Conservation (phyloP, 1,284 basidiomycete species). For the Ceratobasidium sp. region DNA sequence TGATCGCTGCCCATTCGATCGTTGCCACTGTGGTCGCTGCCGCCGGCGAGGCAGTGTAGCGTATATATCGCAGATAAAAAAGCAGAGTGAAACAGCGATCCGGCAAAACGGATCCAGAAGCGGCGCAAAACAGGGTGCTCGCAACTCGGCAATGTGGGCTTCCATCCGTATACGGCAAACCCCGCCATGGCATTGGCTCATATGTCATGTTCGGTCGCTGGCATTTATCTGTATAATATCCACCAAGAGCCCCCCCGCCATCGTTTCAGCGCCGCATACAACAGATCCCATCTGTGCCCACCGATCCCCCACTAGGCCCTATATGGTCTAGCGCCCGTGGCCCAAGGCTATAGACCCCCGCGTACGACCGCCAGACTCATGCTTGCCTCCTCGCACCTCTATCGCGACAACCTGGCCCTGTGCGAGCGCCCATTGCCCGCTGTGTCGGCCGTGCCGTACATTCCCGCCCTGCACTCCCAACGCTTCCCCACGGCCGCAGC, state of each 20-base stretch:
- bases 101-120: conserved; percentile 28
- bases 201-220: conserved; percentile 1
- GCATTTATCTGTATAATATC: conserved; percentile 1
- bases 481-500: background rate
- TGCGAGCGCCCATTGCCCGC: conserved; percentile 21
- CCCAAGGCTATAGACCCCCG: conserved; percentile 12
- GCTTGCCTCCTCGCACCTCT: conserved; percentile 6
- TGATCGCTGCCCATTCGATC: too few relatives aligned
- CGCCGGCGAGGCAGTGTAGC: background rate
- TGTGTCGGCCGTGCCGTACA: conserved; percentile 19
- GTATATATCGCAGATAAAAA: background rate
- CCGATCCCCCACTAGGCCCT: background rate
- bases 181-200: background rate
- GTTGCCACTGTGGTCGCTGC: too few relatives aligned
- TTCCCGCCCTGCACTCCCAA: background rate
- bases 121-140: background rate
- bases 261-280: background rate
- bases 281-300: conserved; percentile 4
- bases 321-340: conserved; percentile 8
- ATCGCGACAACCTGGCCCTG: conserved; percentile 23
- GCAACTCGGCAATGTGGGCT: conserved; percentile 2
- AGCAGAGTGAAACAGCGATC: conserved; percentile 8
- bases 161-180: conserved; percentile 1
- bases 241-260: background rate
- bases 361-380: background rate